phyloP scores from a whole-genome alignment of 331 rosid genomes.

The Quercus phellos region DNA sequence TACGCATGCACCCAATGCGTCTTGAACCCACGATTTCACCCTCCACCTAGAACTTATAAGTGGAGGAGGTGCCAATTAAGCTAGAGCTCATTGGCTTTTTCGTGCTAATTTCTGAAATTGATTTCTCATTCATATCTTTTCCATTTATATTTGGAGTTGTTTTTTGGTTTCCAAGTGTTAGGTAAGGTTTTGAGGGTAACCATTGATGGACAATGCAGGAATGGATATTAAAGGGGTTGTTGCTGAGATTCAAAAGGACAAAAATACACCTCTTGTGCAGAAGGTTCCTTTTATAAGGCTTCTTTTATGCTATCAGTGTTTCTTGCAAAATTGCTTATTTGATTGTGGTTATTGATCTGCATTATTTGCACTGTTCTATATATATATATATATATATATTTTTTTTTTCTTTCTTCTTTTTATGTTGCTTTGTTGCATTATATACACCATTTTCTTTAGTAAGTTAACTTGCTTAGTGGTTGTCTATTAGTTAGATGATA shows the following conservation, averaged over 20 bases:
- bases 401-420: conserved; percentile 1
- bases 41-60: too few relatives aligned
- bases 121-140: neutral
- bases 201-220: conserved; percentile 77
- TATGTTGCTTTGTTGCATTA: conserved; percentile 2
- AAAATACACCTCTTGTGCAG: conserved; percentile 85
- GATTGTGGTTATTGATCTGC: conserved; percentile 16
- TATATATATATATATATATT: neutral
- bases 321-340: conserved; percentile 13
- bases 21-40: too few relatives aligned
- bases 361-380: conserved; percentile 18
- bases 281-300: conserved; percentile 60
- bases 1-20: too few relatives aligned
- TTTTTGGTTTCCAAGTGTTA: conserved; percentile 36
- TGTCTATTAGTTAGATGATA: conserved; percentile 25
- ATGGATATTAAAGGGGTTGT: conserved; percentile 99
- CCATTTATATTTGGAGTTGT: conserved; percentile 10
- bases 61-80: too few relatives aligned
- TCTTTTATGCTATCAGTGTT: too few relatives aligned
- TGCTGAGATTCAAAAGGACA: conserved; percentile 93
- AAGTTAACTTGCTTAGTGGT: conserved; percentile 5
- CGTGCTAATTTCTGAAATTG: neutral
- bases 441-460: neutral
- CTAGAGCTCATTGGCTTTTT: neutral
- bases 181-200: conserved; percentile 62